Evolutionary conservation across 2,329 filamentous ascomycete genomes (phyloP).

Genomic region (Lecanicillium sp.): DNA sequence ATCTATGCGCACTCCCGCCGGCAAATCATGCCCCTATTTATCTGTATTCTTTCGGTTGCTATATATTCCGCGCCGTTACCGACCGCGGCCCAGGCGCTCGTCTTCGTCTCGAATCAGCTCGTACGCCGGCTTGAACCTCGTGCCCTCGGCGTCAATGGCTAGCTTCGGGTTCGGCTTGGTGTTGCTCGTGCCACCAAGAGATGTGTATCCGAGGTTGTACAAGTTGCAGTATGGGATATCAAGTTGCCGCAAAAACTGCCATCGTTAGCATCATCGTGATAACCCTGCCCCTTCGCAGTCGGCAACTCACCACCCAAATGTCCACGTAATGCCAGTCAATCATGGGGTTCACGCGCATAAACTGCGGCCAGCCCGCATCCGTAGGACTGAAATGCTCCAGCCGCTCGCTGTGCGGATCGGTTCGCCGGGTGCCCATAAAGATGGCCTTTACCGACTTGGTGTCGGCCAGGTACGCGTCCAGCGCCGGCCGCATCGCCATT

Average conservation of each 20-base stretch:
- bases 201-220: conserved; percentile 86
- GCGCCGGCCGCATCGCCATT: conserved; percentile 73
- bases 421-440: conserved; percentile 65
- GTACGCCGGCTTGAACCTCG: conserved; percentile 64
- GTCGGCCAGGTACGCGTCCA: conserved; percentile 68
- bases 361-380: conserved; percentile 81
- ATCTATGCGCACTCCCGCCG: conserved; percentile 5
- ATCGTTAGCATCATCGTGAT: conserved; percentile 16
- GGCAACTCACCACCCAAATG: conserved; percentile 77
- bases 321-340: conserved; percentile 97
- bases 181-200: conserved; percentile 82
- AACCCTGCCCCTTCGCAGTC: neutral
- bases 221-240: conserved; percentile 77
- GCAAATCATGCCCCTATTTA: too few species aligned
- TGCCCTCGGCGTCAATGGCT: conserved; percentile 31
- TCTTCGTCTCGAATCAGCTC: conserved; percentile 68
- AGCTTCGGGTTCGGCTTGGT: conserved; percentile 83
- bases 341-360: conserved; percentile 90
- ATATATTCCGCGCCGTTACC: conserved; percentile 24
- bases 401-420: conserved; percentile 80
- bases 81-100: conserved; percentile 70
- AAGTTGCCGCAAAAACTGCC: conserved; percentile 73
- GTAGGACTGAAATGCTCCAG: conserved; percentile 82
- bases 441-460: conserved; percentile 57
- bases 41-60: neutral